A percentile compares a stretch with the other conserved stretches of the same genome.
Conservation (phyloP, 2,329 filamentous ascomycete species). For the Epicoccum sorghinum region DNA sequence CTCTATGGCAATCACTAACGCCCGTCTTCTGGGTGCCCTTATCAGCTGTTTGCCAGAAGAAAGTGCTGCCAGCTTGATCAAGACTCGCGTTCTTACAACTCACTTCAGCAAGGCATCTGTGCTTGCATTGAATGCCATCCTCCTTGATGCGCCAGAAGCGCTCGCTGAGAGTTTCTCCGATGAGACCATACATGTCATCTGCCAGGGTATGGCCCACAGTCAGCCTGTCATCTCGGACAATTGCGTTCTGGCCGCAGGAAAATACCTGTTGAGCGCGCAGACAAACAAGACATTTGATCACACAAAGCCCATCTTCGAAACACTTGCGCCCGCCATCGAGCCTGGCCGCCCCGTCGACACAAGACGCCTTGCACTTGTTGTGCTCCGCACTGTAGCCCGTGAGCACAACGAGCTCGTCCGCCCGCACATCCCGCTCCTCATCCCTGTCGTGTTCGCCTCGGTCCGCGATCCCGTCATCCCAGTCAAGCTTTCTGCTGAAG, state of each 20-base stretch:
- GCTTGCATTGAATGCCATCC: slow-evolving; percentile 84
- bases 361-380: slow-evolving; percentile 83
- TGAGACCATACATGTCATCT: slow-evolving; percentile 77
- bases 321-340: slow-evolving; percentile 74
- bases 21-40: slow-evolving; percentile 85
- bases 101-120: slow-evolving; percentile 80
- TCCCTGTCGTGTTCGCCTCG: slow-evolving; percentile 82
- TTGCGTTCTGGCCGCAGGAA: slow-evolving; percentile 85
- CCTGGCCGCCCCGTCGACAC: slow-evolving; percentile 82
- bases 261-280: slow-evolving; percentile 75
- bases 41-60: slow-evolving; percentile 84
- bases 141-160: slow-evolving; percentile 77
- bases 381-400: slow-evolving; percentile 83
- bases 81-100: slow-evolving; percentile 76
- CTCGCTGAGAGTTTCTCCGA: slow-evolving; percentile 73
- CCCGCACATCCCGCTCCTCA: slow-evolving; percentile 80
- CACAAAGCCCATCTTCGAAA: slow-evolving; percentile 79
- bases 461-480: slow-evolving; percentile 93
- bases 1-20: slow-evolving; percentile 85
- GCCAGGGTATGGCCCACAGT: slow-evolving; percentile 77
- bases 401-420: slow-evolving; percentile 79
- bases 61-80: slow-evolving; percentile 65
- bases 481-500: slow-evolving; percentile 92
- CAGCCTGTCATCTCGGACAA: slow-evolving; percentile 83
- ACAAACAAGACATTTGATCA: slow-evolving; percentile 74